Base-by-base conservation (phyloP, 2,329 filamentous ascomycete genomes). In the Aureobasidium mangrovei region DNA sequence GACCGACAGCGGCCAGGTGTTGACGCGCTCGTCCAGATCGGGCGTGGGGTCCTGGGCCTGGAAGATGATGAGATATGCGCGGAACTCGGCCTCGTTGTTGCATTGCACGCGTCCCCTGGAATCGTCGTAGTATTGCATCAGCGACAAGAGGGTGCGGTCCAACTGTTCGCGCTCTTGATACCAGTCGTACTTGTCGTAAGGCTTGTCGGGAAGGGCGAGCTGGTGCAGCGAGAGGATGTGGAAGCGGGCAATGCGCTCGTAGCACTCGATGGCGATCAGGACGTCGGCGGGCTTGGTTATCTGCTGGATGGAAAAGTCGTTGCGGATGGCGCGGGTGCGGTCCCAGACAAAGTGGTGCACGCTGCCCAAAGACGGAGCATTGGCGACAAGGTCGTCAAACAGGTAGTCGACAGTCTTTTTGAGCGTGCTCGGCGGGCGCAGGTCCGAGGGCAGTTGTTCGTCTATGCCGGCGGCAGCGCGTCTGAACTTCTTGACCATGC, bases 341-440 rank as follows among this genome's bases (percentile, higher is more conserved):
- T 84, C 81, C 82, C 82, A 85, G 28, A 84, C 74, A 64, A 83
- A 85, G 57, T 77, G 76, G 61, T 84, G 79, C 9, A 82, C 74
- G n/a, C 72, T 64, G 1, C 70, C 74, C 48, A 81, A 69, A 32
- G 71, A 67, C 18, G 77, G 72, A 26, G 69, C 66, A 29, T 78
- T 74, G 39, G 71, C 72, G 54, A 84, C 67, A 7, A 84, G 53
- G 69, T 71, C 66, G 36, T 69, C 57, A 55, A 74, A 69, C 12
- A 77, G 65, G 56, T 74, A 73, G 40, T 72, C 66, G 60, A 72
- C 66, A 2, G 74, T 73, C 63, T 66, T 65, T 65, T 70, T 64
- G 53, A 76, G 70, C 3, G 71, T 67, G 2, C 57, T 49, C 3
- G 82, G 81, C 24, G 80, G 81, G 45, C 82, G 76, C 55, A 84